phyloP scores from a whole-genome alignment of 75 land plant genomes.

The Cunninghamia lanceolata region DNA sequence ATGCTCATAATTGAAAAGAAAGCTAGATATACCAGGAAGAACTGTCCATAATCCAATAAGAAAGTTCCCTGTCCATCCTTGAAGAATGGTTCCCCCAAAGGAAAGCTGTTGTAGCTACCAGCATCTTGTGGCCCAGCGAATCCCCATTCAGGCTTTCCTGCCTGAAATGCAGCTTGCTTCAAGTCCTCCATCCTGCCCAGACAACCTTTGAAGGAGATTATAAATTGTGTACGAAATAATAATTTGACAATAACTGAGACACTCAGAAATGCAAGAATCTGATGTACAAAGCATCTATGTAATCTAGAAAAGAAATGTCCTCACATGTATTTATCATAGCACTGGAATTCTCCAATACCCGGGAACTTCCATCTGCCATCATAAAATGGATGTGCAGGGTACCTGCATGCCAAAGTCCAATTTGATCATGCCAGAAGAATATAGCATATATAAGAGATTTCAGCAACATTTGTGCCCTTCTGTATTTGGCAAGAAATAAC shows the following conservation, averaged over 20 bases:
- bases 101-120: conserved; percentile 36
- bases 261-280: neutral
- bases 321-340: conserved; percentile 47
- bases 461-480: neutral
- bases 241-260: neutral
- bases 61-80: conserved; percentile 27
- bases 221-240: neutral
- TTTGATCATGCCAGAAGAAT: neutral
- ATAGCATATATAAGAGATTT: neutral
- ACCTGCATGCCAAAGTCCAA: conserved; percentile 19
- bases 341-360: conserved; percentile 55
- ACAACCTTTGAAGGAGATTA: conserved; percentile 6
- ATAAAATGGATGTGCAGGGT: conserved; percentile 37
- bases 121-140: conserved; percentile 33
- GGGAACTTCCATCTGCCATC: conserved; percentile 54
- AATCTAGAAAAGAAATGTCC: conserved; percentile 7
- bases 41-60: conserved; percentile 34
- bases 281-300: neutral
- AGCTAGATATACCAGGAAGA: conserved; percentile 31
- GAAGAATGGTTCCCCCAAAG: conserved; percentile 36
- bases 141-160: conserved; percentile 48
- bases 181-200: conserved; percentile 35
- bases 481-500: conserved; percentile 5
- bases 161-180: conserved; percentile 27
- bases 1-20: neutral